Conservation (phyloP, 352 stramenopile species). For the Phytophthora ohioensis region DNA sequence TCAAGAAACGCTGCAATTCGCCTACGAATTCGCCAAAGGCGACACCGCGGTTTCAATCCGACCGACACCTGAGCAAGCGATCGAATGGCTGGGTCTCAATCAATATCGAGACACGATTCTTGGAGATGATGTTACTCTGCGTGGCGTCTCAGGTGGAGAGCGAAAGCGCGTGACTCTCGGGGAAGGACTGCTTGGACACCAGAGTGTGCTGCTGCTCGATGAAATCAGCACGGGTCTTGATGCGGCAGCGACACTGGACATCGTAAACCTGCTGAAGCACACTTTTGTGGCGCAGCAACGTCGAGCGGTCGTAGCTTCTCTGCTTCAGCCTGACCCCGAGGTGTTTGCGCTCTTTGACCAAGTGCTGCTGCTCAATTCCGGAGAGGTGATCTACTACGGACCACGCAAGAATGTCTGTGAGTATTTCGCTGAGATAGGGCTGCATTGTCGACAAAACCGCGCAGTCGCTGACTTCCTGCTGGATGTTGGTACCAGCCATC, state of each 20-base stretch:
- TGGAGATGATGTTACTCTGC: slow-evolving; percentile 46
- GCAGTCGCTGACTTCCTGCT: slow-evolving; percentile 50
- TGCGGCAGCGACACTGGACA: slow-evolving; percentile 52
- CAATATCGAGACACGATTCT: slow-evolving; percentile 59
- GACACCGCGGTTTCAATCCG: not conserved
- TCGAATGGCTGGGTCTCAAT: slow-evolving; percentile 37
- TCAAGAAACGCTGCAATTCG: slow-evolving; percentile 91
- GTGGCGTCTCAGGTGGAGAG: slow-evolving; percentile 84
- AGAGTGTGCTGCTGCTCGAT: slow-evolving; percentile 70
- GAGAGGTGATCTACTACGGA: slow-evolving; percentile 81
- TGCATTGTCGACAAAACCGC: slow-evolving; percentile 42
- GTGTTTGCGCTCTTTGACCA: slow-evolving; percentile 75
- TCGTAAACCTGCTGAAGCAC: slow-evolving; percentile 73
- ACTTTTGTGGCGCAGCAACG: slow-evolving; percentile 43
- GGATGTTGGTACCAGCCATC: slow-evolving; percentile 41
- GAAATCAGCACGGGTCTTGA: slow-evolving; percentile 50
- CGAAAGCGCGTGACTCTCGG: slow-evolving; percentile 88
- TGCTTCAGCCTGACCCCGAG: slow-evolving; percentile 32
- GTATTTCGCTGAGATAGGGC: slow-evolving; percentile 52
- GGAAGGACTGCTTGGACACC: slow-evolving; percentile 82
- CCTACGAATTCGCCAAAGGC: slow-evolving; percentile 71
- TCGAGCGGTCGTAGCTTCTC: slow-evolving; percentile 55
- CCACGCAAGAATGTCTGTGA: slow-evolving; percentile 35
- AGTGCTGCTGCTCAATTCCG: slow-evolving; percentile 80
- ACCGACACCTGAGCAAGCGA: slow-evolving; percentile 23